Evolutionary conservation across 768 basidiomycete genomes (phyloP).

Genomic region (Boletus sp.): DNA sequence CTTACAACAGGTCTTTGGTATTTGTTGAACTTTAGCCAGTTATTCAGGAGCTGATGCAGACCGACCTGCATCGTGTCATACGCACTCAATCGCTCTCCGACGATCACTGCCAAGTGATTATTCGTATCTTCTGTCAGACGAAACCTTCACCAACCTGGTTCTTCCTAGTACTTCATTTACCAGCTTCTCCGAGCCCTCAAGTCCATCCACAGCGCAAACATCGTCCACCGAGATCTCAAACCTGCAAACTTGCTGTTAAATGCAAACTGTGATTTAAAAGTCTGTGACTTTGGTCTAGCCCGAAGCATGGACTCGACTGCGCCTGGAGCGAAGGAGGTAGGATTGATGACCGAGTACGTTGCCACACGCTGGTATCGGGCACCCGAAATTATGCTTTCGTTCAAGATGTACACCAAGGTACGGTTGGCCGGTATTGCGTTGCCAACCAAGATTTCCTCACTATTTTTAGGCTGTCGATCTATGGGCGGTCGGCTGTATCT

Average conservation of each 20-base stretch:
- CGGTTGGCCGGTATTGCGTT: constrained; percentile 1
- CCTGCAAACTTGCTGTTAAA: constrained; percentile 88
- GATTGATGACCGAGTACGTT: constrained; percentile 81
- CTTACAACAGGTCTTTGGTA: background rate
- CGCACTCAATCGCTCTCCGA: constrained; percentile 87
- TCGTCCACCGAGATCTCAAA: constrained; percentile 77
- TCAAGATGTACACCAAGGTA: constrained; percentile 85
- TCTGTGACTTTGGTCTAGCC: constrained; percentile 87
- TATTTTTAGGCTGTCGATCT: constrained; percentile 58
- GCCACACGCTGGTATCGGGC: constrained; percentile 94
- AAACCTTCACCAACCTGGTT: background rate
- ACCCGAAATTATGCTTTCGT: constrained; percentile 92
- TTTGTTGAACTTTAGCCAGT: constrained; percentile 39
- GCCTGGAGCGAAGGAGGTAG: constrained; percentile 57
- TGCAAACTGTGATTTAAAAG: constrained; percentile 86
- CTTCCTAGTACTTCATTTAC: constrained; percentile 70
- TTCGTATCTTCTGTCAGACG: background rate
- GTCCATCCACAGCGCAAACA: constrained; percentile 84
- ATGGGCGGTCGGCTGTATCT: constrained; percentile 74
- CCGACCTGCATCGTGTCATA: constrained; percentile 88
- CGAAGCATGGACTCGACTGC: constrained; percentile 56
- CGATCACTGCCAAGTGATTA: constrained; percentile 76
- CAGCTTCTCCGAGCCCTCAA: constrained; percentile 86
- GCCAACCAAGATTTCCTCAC: constrained; percentile 1
- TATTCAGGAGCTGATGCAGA: constrained; percentile 88